A percentile compares a stretch with the other conserved stretches of the same genome.
phyloP scores from a whole-genome alignment of 1,139 yeast species.

The Candida pseudoviswanathii region DNA sequence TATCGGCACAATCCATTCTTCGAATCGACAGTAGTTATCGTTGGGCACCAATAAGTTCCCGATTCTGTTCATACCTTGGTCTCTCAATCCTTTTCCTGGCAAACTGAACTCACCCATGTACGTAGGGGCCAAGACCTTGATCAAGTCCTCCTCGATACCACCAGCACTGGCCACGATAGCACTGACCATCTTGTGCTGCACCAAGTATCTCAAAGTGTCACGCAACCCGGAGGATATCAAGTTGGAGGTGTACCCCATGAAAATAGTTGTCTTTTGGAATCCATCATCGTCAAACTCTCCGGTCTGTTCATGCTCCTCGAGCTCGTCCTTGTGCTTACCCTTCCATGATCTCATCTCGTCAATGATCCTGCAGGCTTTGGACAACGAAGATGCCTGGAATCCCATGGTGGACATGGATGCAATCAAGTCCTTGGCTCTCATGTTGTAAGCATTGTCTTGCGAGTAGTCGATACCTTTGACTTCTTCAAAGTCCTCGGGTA shows the following conservation, averaged over 20 bases:
- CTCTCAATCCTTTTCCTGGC: conserved; percentile 80
- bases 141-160: conserved; percentile 95
- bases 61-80: conserved; percentile 95
- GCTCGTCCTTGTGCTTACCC: conserved; percentile 67
- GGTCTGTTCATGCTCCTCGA: conserved; percentile 68
- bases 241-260: conserved; percentile 96
- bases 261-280: conserved; percentile 83
- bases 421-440: conserved; percentile 77
- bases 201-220: conserved; percentile 85
- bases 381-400: conserved; percentile 90
- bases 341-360: conserved; percentile 92
- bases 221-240: conserved; percentile 92
- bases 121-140: conserved; percentile 95
- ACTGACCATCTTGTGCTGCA: conserved; percentile 90
- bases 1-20: conserved; percentile 97
- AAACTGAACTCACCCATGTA: conserved; percentile 87
- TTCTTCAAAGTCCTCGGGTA: conserved; percentile 73
- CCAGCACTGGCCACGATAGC: conserved; percentile 97
- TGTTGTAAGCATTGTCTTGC: conserved; percentile 64
- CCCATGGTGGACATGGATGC: conserved; percentile 92
- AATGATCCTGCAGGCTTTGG: conserved; percentile 87
- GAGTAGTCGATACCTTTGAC: conserved; percentile 91
- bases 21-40: conserved; percentile 95
- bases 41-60: conserved; percentile 96
- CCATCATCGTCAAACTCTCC: conserved; percentile 83